These are phyloP conservation scores for Candida tammaniensis DNA, from an alignment of 805 yeast genomes.

Conservation along the genomic window DNA sequence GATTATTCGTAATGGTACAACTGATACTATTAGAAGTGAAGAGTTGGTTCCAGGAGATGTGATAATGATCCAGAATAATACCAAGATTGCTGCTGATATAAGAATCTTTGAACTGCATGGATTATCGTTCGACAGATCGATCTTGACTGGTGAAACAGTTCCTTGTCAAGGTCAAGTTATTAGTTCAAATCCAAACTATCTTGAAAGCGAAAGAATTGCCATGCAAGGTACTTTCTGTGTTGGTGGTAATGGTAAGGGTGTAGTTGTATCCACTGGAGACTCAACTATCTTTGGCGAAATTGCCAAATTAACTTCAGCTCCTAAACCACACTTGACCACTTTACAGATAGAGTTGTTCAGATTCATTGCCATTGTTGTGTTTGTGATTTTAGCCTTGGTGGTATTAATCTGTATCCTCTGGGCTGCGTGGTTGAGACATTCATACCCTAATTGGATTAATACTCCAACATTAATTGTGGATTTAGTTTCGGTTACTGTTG, in stretches of 20 bases:
- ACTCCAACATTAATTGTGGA: conserved; percentile 41
- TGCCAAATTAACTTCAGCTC: conserved; percentile 39
- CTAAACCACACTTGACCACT: conserved; percentile 38
- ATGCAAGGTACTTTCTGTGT: conserved; percentile 46
- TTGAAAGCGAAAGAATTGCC: conserved; percentile 43
- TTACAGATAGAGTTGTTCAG: conserved; percentile 40
- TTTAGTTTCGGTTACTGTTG: conserved; percentile 44
- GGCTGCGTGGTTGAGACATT: conserved; percentile 42
- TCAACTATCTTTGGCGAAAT: conserved; percentile 46
- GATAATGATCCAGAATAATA: conserved; percentile 34
- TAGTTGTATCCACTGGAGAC: conserved; percentile 44
- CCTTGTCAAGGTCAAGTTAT: conserved; percentile 30
- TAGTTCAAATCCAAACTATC: conserved; percentile 32
- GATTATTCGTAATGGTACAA: conserved; percentile 35
- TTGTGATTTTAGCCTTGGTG: conserved; percentile 23
- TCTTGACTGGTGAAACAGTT: conserved; percentile 49
- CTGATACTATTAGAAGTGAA: conserved; percentile 25
- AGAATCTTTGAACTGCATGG: conserved; percentile 38
- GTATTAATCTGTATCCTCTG: conserved; percentile 34
- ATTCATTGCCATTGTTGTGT: conserved; percentile 26
- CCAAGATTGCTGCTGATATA: conserved; percentile 47
- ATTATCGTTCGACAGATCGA: conserved; percentile 43
- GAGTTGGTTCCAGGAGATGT: conserved; percentile 47
- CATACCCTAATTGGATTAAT: conserved; percentile 39
- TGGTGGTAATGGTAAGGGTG: conserved; percentile 42